Percentiles rank a stretch among this genome's conserved stretches.
Evolutionary conservation across 371 early-diverging fungal genomes (phyloP).

Genomic region (Rhizopus arrhizus): DNA sequence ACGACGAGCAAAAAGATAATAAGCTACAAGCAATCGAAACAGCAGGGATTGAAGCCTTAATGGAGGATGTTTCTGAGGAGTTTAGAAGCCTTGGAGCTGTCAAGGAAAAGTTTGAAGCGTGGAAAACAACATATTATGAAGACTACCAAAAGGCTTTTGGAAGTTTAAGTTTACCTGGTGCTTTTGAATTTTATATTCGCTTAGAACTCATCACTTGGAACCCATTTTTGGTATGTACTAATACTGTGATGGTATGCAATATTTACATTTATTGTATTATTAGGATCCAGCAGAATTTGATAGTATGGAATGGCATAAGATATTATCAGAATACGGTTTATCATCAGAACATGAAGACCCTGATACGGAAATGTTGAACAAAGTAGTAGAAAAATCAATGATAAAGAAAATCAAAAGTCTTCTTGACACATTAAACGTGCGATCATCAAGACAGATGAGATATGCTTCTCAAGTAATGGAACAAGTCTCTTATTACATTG

Average conservation of each 20-base stretch:
- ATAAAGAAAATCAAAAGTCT: conserved; percentile 37
- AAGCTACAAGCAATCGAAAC: conserved; percentile 36
- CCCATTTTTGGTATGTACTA: conserved; percentile 49
- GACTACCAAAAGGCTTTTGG: conserved; percentile 76
- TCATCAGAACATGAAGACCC: conserved; percentile 54
- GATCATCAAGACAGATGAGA: conserved; percentile 42
- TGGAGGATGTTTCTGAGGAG: conserved; percentile 60
- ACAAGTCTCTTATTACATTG: conserved; percentile 52
- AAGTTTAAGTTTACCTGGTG: conserved; percentile 66
- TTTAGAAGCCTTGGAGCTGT: conserved; percentile 56
- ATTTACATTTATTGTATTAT: background rate
- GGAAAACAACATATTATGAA: conserved; percentile 62
- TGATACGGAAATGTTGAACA: conserved; percentile 58
- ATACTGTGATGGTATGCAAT: background rate
- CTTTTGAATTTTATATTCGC: conserved; percentile 72
- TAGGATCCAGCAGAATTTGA: conserved; percentile 51
- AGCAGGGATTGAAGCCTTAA: conserved; percentile 24
- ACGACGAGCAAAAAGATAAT: conserved; percentile 35
- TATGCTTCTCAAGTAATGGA: conserved; percentile 39
- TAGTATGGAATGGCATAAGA: conserved; percentile 57
- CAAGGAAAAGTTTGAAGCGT: conserved; percentile 64
- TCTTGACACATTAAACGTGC: conserved; percentile 37
- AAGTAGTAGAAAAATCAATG: conserved; percentile 55
- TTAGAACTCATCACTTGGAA: conserved; percentile 66
- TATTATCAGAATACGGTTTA: conserved; percentile 51